Conservation (phyloP, 1,284 basidiomycete genomes). For the Somion occarium region DNA sequence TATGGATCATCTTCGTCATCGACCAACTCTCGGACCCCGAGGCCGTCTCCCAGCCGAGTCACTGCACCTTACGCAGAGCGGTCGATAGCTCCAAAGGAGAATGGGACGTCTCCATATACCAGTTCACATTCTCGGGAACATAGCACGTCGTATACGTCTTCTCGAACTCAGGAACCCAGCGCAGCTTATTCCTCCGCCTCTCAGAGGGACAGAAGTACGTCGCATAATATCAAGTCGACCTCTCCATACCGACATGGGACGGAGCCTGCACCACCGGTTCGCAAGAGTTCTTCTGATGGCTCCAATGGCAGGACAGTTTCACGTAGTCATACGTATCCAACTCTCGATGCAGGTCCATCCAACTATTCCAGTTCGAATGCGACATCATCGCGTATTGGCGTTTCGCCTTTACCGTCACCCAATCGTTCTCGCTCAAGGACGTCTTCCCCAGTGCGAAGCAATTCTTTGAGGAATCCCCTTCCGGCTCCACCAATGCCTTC, state of each 20-base stretch:
- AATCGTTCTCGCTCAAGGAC: constrained; percentile 2
- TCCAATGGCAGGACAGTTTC: constrained; percentile 7
- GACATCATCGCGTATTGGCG: not conserved
- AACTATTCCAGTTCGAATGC: not conserved
- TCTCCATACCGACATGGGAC: not conserved
- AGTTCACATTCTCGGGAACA: constrained; percentile 15
- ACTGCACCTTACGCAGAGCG: not conserved
- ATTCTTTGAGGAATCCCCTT: constrained; percentile 21
- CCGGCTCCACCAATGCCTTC: constrained; percentile 21
- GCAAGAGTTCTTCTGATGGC: not conserved
- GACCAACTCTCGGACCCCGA: constrained; percentile 17
- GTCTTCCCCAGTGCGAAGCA: constrained; percentile 10
- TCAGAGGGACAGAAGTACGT: not conserved
- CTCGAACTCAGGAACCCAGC: not conserved
- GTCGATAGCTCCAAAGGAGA: not conserved
- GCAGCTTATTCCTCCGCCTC: not conserved
- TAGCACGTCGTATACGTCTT: constrained; percentile 14
- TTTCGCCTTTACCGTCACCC: constrained; percentile 13
- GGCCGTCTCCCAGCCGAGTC: constrained; percentile 6
- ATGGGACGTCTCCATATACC: not conserved
- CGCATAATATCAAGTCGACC: not conserved
- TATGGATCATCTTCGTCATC: constrained; percentile 18
- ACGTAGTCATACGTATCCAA: constrained; percentile 24
- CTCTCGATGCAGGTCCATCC: constrained; percentile 12
- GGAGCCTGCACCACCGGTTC: not conserved